Evolutionary conservation across 2,329 filamentous ascomycete genomes (phyloP).

Genomic region (Fusarium dlaminii): DNA sequence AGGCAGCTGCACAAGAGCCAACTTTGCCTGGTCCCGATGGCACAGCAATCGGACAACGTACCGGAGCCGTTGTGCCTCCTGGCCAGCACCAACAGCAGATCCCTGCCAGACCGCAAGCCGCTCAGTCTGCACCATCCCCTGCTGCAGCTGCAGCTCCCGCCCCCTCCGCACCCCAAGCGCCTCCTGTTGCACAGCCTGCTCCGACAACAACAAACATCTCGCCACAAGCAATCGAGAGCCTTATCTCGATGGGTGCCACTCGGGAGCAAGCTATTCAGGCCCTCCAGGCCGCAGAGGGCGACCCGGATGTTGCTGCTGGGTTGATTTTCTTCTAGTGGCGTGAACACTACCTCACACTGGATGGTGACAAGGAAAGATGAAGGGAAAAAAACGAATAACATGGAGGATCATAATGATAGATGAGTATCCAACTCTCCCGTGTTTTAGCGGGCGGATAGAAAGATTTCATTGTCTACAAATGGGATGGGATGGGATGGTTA

Average conservation of each 20-base stretch:
- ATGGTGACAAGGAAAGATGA: neutral
- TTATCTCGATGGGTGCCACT: slow-evolving; percentile 81
- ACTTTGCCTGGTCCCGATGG: slow-evolving; percentile 86
- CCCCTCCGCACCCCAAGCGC: slow-evolving; percentile 42
- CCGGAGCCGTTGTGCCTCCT: slow-evolving; percentile 73
- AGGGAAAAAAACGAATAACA: slow-evolving; percentile 18
- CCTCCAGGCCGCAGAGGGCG: slow-evolving; percentile 82
- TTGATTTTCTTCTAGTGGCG: slow-evolving; percentile 67
- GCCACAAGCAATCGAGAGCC: slow-evolving; percentile 76
- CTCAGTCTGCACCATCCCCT: slow-evolving; percentile 40
- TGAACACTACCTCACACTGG: slow-evolving; percentile 23
- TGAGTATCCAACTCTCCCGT: slow-evolving; percentile 13
- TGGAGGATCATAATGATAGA: slow-evolving; percentile 38
- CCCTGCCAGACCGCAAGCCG: slow-evolving; percentile 31
- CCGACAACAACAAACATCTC: slow-evolving; percentile 52
- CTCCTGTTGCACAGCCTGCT: slow-evolving; percentile 40
- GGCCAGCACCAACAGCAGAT: slow-evolving; percentile 27
- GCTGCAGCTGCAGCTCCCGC: slow-evolving; percentile 43
- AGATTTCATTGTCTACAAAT: slow-evolving; percentile 23
- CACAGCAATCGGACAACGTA: slow-evolving; percentile 85
- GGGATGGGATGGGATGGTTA: neutral
- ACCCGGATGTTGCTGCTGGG: slow-evolving; percentile 88
- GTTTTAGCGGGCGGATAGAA: slow-evolving; percentile 30
- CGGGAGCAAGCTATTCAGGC: slow-evolving; percentile 81
- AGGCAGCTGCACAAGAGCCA: slow-evolving; percentile 79